phyloP scores from a whole-genome alignment of 768 basidiomycete genomes.

The Sporobolomyces phaffii region DNA sequence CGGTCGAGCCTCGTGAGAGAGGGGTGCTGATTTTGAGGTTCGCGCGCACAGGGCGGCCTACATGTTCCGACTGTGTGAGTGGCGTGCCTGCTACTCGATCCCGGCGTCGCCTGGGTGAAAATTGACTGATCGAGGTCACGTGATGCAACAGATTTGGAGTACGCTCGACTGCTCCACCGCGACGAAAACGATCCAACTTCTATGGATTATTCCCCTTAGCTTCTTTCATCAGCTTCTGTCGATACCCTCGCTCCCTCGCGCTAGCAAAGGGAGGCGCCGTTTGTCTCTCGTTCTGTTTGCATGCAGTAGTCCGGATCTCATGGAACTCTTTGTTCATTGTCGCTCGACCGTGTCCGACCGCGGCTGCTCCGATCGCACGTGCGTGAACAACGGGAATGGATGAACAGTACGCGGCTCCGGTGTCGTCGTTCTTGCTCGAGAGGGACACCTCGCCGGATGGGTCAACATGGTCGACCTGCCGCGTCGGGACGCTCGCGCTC shows the following conservation, averaged over 20 bases:
- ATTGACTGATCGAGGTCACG: background rate
- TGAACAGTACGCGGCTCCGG: background rate
- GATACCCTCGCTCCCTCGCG: background rate
- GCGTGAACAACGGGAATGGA: background rate
- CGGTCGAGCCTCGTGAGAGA: background rate
- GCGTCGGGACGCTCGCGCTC: background rate
- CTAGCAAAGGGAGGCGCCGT: no score
- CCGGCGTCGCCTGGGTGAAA: background rate
- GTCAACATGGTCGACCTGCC: background rate
- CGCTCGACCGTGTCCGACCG: no score
- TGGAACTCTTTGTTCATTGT: no score
- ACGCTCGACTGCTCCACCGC: slow-evolving; percentile 34
- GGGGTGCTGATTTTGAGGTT: no score
- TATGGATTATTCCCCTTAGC: slow-evolving; percentile 27
- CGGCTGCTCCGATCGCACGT: background rate
- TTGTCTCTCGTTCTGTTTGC: no score
- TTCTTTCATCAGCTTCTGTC: background rate
- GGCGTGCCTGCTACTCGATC: no score
- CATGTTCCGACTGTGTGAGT: slow-evolving; percentile 34
- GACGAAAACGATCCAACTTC: slow-evolving; percentile 27
- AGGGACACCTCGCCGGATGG: background rate
- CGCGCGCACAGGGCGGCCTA: slow-evolving; percentile 40
- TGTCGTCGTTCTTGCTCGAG: background rate
- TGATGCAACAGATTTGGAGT: slow-evolving; percentile 34
- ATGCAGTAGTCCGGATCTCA: no score